Evolutionary conservation across 495 filamentous ascomycete species (phyloP).

Genomic region (Lichina pygmaea): DNA sequence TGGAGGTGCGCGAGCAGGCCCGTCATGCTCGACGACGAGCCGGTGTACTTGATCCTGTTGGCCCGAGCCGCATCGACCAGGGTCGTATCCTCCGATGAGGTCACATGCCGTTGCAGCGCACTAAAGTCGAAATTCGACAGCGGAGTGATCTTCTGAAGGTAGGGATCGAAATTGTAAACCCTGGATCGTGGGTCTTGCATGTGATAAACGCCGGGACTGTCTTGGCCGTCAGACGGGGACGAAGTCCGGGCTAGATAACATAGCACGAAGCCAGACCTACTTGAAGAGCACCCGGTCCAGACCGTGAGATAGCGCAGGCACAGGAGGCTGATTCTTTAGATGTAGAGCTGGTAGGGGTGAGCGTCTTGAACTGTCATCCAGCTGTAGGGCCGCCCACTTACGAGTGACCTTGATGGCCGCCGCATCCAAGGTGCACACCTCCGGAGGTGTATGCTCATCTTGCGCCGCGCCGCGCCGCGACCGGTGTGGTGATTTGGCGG

Average conservation of each 20-base stretch:
- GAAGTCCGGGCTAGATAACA: neutral
- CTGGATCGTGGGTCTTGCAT: conserved; percentile 71
- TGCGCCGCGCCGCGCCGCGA: no score
- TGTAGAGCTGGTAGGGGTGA: neutral
- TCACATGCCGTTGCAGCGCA: conserved; percentile 58
- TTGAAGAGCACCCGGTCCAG: conserved; percentile 88
- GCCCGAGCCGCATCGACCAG: conserved; percentile 37
- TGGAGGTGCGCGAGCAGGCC: conserved; percentile 72
- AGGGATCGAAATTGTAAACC: conserved; percentile 90
- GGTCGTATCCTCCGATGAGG: conserved; percentile 55
- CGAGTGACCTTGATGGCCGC: no score
- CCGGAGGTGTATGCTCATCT: no score
- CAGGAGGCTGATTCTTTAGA: conserved; percentile 9
- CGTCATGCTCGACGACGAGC: conserved; percentile 94
- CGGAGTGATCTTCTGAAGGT: conserved; percentile 75
- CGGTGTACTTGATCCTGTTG: conserved; percentile 58
- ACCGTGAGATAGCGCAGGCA: conserved; percentile 50
- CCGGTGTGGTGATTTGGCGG: no score
- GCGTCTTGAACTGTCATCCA: neutral
- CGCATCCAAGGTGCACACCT: no score
- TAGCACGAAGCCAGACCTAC: conserved; percentile 12
- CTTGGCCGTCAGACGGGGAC: neutral
- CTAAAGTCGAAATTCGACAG: conserved; percentile 77
- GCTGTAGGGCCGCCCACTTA: no score
- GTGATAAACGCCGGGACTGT: conserved; percentile 64